These are phyloP conservation scores for Mortierella sp. DNA, from an alignment of 371 early-diverging fungal species.

Conservation along the genomic window DNA sequence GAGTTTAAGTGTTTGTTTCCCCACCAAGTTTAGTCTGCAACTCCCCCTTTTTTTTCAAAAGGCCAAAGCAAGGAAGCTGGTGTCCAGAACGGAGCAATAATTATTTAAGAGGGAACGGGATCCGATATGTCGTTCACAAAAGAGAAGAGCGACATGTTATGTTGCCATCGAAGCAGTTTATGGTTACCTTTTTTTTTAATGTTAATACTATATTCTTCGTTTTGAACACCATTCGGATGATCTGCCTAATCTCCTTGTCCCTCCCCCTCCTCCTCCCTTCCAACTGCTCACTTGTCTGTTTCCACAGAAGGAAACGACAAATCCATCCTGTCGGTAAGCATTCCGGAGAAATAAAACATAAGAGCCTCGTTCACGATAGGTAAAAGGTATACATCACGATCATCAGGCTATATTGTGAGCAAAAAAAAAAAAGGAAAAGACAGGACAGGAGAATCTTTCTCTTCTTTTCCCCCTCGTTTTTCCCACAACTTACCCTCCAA, in stretches of 20 bases:
- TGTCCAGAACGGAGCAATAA: background rate
- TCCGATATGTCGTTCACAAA: background rate
- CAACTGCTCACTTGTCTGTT: no score
- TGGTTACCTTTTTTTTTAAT: background rate
- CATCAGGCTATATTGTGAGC: background rate
- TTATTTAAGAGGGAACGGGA: no score
- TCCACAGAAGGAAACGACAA: no score
- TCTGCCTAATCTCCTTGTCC: background rate
- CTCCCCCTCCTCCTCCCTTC: background rate
- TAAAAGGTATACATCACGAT: background rate
- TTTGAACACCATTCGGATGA: no score
- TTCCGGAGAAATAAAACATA: constrained; percentile 7
- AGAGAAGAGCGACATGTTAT: background rate
- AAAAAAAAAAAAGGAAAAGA: background rate
- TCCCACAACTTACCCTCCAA: no score
- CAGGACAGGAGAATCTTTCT: no score
- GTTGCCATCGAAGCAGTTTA: constrained; percentile 11
- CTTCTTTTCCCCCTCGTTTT: no score
- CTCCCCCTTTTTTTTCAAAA: no score
- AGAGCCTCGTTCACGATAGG: background rate
- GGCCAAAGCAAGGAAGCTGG: background rate
- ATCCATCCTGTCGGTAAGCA: background rate
- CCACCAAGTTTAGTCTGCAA: background rate
- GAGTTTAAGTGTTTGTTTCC: background rate
- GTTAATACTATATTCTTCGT: no score